phyloP scores from a whole-genome alignment of 169 alveolate species.

The Eimeria falciformis region DNA sequence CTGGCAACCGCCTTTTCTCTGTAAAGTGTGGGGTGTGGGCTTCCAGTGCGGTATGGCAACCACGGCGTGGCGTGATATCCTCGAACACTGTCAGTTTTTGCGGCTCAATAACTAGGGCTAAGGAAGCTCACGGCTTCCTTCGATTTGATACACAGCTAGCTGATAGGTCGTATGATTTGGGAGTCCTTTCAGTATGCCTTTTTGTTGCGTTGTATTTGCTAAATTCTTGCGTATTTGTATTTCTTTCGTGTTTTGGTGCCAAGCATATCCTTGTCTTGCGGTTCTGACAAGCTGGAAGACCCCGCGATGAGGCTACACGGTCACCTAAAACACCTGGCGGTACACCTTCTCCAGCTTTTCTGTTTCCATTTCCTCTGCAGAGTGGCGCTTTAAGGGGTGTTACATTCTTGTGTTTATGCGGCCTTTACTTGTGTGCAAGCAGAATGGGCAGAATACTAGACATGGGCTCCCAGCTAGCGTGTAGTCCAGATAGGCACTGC shows the following conservation, averaged over 20 bases:
- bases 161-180: no score
- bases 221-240: no score
- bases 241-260: background rate
- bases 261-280: slow-evolving; percentile 59
- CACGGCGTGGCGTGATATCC: no score
- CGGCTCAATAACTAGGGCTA: no score
- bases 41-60: no score
- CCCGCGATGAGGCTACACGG: slow-evolving; percentile 54
- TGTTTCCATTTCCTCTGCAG: background rate
- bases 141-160: no score
- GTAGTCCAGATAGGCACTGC: slow-evolving; percentile 79
- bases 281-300: background rate
- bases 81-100: no score
- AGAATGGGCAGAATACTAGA: no score
- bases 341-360: slow-evolving; percentile 60
- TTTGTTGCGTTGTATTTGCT: background rate
- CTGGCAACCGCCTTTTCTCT: no score
- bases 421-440: background rate
- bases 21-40: no score
- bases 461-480: slow-evolving; percentile 87
- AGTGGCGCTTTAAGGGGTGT: slow-evolving; percentile 37
- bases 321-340: slow-evolving; percentile 44
- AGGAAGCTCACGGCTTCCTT: no score
- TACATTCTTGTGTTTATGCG: background rate
- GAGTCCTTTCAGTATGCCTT: no score